Conservation (phyloP, 495 filamentous ascomycete species). For the Penicillium antarcticum region DNA sequence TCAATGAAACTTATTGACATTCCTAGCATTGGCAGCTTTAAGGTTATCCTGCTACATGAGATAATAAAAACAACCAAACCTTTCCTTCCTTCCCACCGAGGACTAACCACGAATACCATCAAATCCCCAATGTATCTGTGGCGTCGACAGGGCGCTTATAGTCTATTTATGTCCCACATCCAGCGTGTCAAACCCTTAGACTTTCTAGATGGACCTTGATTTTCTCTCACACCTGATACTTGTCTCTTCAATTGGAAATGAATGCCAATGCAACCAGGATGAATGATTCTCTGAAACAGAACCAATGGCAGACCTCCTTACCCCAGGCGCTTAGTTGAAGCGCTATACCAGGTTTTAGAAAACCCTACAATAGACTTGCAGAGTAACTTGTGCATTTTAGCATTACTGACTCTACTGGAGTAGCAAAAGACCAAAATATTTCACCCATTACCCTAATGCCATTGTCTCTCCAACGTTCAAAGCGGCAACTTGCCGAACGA, state of each 20-base stretch:
- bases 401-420: not conserved
- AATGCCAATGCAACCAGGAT: not conserved
- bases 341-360: not conserved
- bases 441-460: not conserved
- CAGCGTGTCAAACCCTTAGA: constrained; percentile 8
- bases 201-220: not conserved
- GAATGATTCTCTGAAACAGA: not conserved
- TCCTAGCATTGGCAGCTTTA: too few species aligned
- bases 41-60: not conserved
- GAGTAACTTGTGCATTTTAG: not conserved
- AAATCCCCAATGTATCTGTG: constrained; percentile 2
- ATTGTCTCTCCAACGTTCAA: not conserved
- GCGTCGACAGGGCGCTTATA: constrained; percentile 20
- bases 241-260: not conserved
- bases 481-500: constrained; percentile 5
- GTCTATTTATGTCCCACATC: constrained; percentile 20
- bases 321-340: not conserved
- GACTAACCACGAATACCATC: not conserved
- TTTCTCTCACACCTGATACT: not conserved
- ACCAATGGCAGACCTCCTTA: not conserved
- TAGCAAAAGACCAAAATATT: not conserved
- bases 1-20: too few species aligned
- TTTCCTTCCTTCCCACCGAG: not conserved
- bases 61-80: not conserved
- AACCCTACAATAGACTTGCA: not conserved